Conservation (phyloP, 148 eudicot genomes). For the Fagopyrum esculentum region DNA sequence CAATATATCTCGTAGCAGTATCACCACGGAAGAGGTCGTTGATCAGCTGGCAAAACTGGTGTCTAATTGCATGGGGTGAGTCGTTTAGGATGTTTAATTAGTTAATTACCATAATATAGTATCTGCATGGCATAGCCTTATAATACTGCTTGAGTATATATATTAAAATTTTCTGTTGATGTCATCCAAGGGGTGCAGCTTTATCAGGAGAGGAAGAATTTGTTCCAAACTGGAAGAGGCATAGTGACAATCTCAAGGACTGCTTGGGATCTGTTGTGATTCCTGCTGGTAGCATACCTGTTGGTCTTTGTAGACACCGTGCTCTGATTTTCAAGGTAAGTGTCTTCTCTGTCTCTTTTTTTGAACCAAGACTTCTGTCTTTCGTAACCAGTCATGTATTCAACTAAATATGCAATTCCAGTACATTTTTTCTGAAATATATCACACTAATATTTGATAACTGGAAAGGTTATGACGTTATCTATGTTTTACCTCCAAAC, state of each 20-base stretch:
- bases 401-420: not conserved
- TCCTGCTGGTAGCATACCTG: slow-evolving; percentile 78
- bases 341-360: not conserved
- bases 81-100: slow-evolving; percentile 3
- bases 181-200: slow-evolving; percentile 57
- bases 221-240: slow-evolving; percentile 65
- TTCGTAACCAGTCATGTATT: not conserved
- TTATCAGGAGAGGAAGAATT: slow-evolving; percentile 58
- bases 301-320: slow-evolving; percentile 92
- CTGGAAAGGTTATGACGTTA: not conserved
- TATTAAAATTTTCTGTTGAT: slow-evolving; percentile 7
- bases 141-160: not conserved
- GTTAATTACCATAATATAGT: not conserved
- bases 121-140: not conserved
- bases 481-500: not conserved
- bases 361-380: not conserved
- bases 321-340: slow-evolving; percentile 88
- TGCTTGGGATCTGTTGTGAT: slow-evolving; percentile 76
- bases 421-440: not conserved
- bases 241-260: slow-evolving; percentile 60
- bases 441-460: not conserved
- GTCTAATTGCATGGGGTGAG: slow-evolving; percentile 87
- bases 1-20: slow-evolving; percentile 46
- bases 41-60: slow-evolving; percentile 81
- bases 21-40: slow-evolving; percentile 66